Percentiles rank a stretch among this genome's conserved stretches.
These are phyloP conservation scores for Hebeloma cylindrosporum DNA, from an alignment of 768 basidiomycete species.

Conservation along the genomic window DNA sequence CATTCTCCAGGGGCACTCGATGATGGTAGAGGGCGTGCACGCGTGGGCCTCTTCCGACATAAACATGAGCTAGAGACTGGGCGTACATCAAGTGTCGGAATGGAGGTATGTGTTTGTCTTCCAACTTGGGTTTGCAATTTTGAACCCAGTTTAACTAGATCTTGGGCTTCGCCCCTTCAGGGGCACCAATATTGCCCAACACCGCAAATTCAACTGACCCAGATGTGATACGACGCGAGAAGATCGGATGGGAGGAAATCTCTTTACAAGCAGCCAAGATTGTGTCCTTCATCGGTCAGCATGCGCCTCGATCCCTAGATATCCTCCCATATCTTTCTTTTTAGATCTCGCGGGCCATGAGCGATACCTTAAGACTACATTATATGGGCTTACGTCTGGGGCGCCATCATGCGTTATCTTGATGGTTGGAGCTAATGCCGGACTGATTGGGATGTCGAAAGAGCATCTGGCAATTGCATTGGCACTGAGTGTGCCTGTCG, in stretches of 20 bases:
- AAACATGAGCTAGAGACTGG: slow-evolving; percentile 98
- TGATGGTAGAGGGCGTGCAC: slow-evolving; percentile 78
- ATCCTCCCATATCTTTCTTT: slow-evolving; percentile 1
- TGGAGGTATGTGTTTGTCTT: slow-evolving; percentile 66
- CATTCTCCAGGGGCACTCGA: slow-evolving; percentile 60
- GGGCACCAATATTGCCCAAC: slow-evolving; percentile 76
- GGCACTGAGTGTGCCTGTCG: slow-evolving; percentile 89
- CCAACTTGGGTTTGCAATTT: background rate
- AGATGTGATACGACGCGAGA: slow-evolving; percentile 75
- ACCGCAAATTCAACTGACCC: slow-evolving; percentile 54
- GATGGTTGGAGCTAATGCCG: slow-evolving; percentile 95
- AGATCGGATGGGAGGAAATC: slow-evolving; percentile 95
- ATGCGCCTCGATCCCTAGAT: background rate
- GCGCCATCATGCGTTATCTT: slow-evolving; percentile 90
- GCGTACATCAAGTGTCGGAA: slow-evolving; percentile 92
- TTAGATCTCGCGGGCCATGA: slow-evolving; percentile 95
- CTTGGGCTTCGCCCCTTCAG: slow-evolving; percentile 79
- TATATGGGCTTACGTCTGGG: slow-evolving; percentile 93
- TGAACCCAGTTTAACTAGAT: slow-evolving; percentile 49
- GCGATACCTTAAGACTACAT: slow-evolving; percentile 86
- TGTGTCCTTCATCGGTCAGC: slow-evolving; percentile 82
- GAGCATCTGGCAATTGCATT: slow-evolving; percentile 96
- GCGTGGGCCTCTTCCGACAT: slow-evolving; percentile 90
- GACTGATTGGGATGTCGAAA: slow-evolving; percentile 88
- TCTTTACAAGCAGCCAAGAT: slow-evolving; percentile 87